A percentile compares a stretch with the other conserved stretches of the same genome.
Conservation (phyloP, 805 yeast species). For the Sugiyamaella chiloensis region DNA sequence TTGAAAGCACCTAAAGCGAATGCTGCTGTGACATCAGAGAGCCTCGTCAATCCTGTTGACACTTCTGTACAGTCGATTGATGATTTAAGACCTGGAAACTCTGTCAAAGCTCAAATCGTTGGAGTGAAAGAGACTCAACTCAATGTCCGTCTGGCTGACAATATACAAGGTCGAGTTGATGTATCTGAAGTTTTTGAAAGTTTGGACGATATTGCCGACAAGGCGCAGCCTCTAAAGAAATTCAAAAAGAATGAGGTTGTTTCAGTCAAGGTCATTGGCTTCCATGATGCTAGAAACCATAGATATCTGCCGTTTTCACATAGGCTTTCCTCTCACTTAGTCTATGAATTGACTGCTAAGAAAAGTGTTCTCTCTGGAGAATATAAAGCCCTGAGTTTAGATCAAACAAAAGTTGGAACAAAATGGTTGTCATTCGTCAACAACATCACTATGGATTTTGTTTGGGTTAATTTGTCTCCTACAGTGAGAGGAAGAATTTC, state of each 20-base stretch:
- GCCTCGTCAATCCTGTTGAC: conserved; percentile 53
- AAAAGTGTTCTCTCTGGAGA: conserved; percentile 39
- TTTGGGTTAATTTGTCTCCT: conserved; percentile 72
- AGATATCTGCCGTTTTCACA: conserved; percentile 64
- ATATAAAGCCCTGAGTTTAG: conserved; percentile 36
- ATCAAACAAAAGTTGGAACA: conserved; percentile 48
- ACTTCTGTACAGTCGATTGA: conserved; percentile 61
- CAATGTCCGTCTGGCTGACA: conserved; percentile 71
- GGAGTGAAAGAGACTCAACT: conserved; percentile 70
- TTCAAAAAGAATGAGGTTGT: conserved; percentile 59
- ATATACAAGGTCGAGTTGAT: conserved; percentile 76
- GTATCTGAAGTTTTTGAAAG: conserved; percentile 62
- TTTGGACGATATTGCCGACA: conserved; percentile 53
- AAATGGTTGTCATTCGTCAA: conserved; percentile 61
- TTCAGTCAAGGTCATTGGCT: conserved; percentile 69
- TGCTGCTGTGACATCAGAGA: background rate
- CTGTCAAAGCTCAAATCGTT: conserved; percentile 58
- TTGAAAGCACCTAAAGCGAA: conserved; percentile 37
- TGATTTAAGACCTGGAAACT: conserved; percentile 51
- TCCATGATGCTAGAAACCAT: conserved; percentile 66
- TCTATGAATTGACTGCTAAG: conserved; percentile 63
- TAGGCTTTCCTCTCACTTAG: conserved; percentile 49
- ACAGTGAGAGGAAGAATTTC: conserved; percentile 63
- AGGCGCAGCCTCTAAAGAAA: conserved; percentile 50
- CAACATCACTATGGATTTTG: conserved; percentile 54